Base-by-base conservation (phyloP, 257 asterid genomes). In the Nyctanthes arbortristis region DNA sequence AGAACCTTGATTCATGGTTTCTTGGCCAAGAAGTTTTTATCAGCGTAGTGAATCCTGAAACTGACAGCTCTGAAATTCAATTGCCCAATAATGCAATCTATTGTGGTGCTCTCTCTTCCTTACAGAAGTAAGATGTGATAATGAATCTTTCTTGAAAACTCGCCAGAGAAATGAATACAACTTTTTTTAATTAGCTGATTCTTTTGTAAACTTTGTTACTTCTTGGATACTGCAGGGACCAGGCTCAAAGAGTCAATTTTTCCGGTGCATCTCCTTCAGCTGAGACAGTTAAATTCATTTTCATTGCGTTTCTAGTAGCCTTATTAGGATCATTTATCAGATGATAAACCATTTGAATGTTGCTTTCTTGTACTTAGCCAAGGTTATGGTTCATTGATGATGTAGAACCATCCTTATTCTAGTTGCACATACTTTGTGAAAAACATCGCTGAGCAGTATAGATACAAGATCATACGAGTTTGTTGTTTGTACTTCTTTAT, bases 1-100 rank as follows among this genome's bases (percentile, higher is more conserved):
- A 92, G 79, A 89, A 92, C 78, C 98, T 92, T 13, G 98, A 92
- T 63, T 86, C 98, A 9, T 89, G 98, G 98, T 89, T 86, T 73
- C 96, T 88, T 66, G 98, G 98, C 61, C 98, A 92, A 75, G 98
- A 92, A 84, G 80, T 72, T 70, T 89, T 89, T 73, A 49, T 92
- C 32, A 92, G 85, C 45, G 97, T 80, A 4, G 85, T 89, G 75
- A 89, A 92, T 73, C 95, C 88, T 0, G 96, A 92, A 81, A 73
- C 27, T 34, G 97, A 92, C 81, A 72, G 72, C 57, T 60, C 56
- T 16, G 97, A 87, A 88, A 72, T 82, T 76, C 79, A 78, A 65
- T 80, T 92, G 85, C 98, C 98, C 2, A 84, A 64, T 24, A 86
- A 92, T 75, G 72, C 88, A 58, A 92, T 92, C 70, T 92, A 88